Evolutionary conservation across 129 eudicot species (phyloP).

Genomic region (Smallanthus sonchifolius): DNA sequence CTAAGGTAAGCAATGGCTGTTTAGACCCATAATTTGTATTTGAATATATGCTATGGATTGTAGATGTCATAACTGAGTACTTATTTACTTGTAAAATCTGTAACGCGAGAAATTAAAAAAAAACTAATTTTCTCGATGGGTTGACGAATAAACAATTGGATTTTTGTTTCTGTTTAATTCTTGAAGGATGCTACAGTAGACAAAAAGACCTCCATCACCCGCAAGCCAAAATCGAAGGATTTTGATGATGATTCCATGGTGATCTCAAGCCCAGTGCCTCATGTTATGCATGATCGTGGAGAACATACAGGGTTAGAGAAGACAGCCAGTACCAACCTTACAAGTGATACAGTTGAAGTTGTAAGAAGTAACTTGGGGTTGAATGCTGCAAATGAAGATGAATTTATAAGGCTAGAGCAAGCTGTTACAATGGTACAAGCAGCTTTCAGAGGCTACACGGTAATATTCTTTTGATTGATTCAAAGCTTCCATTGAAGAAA

Average conservation of each 20-base stretch:
- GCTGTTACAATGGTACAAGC: conserved; percentile 92
- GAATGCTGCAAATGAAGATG: conserved; percentile 39
- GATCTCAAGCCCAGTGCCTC: conserved; percentile 40
- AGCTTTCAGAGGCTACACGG: conserved; percentile 92
- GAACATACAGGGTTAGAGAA: conserved; percentile 33
- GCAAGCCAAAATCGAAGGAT: conserved; percentile 44
- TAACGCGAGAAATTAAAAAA: not conserved
- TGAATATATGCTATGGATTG: not conserved
- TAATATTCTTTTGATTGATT: conserved; percentile 30
- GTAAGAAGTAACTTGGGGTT: conserved; percentile 11
- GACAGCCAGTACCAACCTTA: conserved; percentile 29
- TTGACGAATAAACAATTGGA: not conserved
- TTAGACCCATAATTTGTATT: not conserved
- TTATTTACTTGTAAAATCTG: not conserved
- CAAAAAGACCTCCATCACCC: conserved; percentile 36
- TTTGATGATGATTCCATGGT: conserved; percentile 42
- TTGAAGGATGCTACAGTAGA: conserved; percentile 49
- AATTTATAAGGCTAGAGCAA: conserved; percentile 43
- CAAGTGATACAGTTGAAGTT: conserved; percentile 33
- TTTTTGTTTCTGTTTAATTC: conserved; percentile 26
- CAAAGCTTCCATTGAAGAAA: not conserved
- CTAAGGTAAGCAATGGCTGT: conserved; percentile 44
- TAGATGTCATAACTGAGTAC: not conserved
- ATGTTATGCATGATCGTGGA: conserved; percentile 26
- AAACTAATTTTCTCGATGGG: not conserved